Evolutionary conservation across 768 basidiomycete species (phyloP), one percentile per base, ranked within the genome.

Genomic region (Sistotremastrum niveocremeum): DNA sequence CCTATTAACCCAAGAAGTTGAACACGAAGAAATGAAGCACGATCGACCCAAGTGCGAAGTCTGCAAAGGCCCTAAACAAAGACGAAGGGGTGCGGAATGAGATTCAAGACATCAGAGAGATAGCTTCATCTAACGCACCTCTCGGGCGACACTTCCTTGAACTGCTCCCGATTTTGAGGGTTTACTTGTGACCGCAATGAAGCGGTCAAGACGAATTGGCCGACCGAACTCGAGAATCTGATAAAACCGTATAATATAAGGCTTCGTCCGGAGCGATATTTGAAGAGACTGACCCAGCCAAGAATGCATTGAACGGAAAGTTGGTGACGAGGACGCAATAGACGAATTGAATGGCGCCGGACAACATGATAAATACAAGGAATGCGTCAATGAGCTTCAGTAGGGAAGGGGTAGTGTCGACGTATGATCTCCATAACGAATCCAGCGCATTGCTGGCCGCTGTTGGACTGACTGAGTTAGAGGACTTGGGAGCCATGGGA

Each of bases 11-110:
- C 9, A 99, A 73, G 74, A 95, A 98, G 66, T 97, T 97, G 74
- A 81, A 97, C 49, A 95, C 93, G 62, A 98, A 99, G 70, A 97
- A 91, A 64, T 99, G 95, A 34, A 99, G 71, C 36, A 98, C 79
- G 51, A 98, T 81, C 3, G 89, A 93, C n/a, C 91, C 91, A 39
- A 93, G 62, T 30, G 84, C 85, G 58, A 97, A 99, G 58, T 99
- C 95, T 39, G 87, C 93, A 57, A 99, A 99, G 12, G 95, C 95
- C 57, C 95, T 99, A 59, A 11, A 47, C 41, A 31, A 34, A 43
- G 40, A 29, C 42, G 44, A 34, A 34, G 5, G 33, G 44, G 10
- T 45, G 29, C n/a, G 36, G 42, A 11, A 47, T 29, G 48, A 37
- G 28, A 9, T 39, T 43, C 46, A 35, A 42, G 37, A 32, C 31